phyloP scores from a whole-genome alignment of 2,329 filamentous ascomycete species.

The Tolypocladium ovalisporum region DNA sequence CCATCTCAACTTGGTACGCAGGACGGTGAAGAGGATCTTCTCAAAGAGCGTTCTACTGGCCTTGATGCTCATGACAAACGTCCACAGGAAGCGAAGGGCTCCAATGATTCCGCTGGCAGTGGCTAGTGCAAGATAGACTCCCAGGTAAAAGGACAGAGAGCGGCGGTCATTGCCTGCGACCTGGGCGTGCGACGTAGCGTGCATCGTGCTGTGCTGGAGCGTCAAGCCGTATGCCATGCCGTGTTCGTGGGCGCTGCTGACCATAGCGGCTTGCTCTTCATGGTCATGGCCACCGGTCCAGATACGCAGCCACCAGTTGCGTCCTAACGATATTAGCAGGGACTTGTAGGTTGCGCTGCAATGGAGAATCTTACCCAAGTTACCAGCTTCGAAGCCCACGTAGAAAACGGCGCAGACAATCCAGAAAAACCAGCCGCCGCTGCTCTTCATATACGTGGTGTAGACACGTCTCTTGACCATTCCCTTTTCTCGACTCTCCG shows the following conservation, averaged over 20 bases:
- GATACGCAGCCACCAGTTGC: constrained; percentile 53
- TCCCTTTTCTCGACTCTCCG: constrained; percentile 62
- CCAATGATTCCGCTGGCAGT: constrained; percentile 45
- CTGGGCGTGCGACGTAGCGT: constrained; percentile 21
- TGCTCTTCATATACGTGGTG: constrained; percentile 52
- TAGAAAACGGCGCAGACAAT: constrained; percentile 40
- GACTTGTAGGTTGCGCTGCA: not conserved
- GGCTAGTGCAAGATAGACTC: constrained; percentile 55
- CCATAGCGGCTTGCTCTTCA: not conserved
- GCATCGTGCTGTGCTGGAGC: constrained; percentile 33
- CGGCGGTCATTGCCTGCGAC: constrained; percentile 21
- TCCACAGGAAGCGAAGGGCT: constrained; percentile 50
- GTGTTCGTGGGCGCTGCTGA: constrained; percentile 15
- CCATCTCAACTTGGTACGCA: constrained; percentile 67
- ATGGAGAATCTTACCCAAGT: constrained; percentile 32
- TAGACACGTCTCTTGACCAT: constrained; percentile 61
- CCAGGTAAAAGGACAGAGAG: constrained; percentile 50
- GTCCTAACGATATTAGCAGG: constrained; percentile 19
- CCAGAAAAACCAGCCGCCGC: constrained; percentile 55
- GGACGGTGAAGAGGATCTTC: constrained; percentile 52
- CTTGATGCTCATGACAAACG: constrained; percentile 53
- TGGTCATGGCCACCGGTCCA: constrained; percentile 38
- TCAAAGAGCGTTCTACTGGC: constrained; percentile 61
- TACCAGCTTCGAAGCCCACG: constrained; percentile 39
- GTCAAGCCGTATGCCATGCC: constrained; percentile 33